These are phyloP conservation scores for Calonectria multiphialidica DNA, from an alignment of 2,329 filamentous ascomycete species.

Conservation along the genomic window DNA sequence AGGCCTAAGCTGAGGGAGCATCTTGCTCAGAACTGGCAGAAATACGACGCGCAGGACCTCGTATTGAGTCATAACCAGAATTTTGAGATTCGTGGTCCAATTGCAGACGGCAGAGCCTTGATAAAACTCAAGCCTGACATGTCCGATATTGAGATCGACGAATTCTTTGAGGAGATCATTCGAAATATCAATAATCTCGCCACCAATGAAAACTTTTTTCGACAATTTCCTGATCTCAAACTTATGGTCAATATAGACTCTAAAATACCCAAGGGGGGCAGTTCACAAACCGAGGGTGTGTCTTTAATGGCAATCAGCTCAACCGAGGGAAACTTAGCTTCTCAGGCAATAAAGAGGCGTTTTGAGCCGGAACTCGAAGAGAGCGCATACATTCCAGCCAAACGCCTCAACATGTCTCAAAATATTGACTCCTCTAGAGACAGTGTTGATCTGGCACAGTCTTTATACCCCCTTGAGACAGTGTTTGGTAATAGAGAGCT, in stretches of 20 bases:
- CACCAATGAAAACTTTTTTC: neutral
- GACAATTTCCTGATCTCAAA: neutral
- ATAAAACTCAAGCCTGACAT: neutral
- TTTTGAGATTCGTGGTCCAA: neutral
- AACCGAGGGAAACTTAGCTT: neutral
- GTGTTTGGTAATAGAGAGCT: neutral
- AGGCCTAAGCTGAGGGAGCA: neutral
- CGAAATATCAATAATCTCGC: neutral
- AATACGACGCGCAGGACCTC: neutral
- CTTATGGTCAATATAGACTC: neutral
- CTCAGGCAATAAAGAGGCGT: neutral
- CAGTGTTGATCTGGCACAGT: neutral
- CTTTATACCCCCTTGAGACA: neutral
- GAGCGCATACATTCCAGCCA: neutral
- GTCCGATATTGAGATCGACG: neutral
- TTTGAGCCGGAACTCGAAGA: neutral
- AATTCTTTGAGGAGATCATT: neutral
- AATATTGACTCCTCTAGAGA: no score
- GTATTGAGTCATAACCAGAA: neutral
- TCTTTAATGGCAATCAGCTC: neutral
- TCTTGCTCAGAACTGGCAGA: neutral
- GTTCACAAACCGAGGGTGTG: neutral
- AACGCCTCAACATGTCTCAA: neutral
- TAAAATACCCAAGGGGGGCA: neutral
- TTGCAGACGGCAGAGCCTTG: neutral